These are phyloP conservation scores for Endoconidiophora polonica DNA, from an alignment of 2,329 filamentous ascomycete genomes.

Conservation along the genomic window DNA sequence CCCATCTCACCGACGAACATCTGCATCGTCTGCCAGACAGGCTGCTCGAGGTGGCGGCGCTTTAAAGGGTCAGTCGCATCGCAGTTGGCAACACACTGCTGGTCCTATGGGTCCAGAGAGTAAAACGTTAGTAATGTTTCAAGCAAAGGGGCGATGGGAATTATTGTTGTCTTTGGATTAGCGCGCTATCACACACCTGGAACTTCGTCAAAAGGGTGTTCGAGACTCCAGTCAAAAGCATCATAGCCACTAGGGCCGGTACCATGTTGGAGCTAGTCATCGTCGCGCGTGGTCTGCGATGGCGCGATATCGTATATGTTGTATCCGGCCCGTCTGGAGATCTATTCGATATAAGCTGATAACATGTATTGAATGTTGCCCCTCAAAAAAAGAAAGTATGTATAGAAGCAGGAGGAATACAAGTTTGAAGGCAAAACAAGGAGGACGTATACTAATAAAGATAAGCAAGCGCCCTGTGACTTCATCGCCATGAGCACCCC, in stretches of 20 bases:
- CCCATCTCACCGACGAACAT: constrained; percentile 98
- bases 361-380: too few relatives aligned
- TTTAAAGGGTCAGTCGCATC: constrained; percentile 48
- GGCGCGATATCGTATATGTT: background rate
- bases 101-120: constrained; percentile 44
- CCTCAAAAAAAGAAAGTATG: too few relatives aligned
- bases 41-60: constrained; percentile 71
- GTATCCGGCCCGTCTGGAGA: too few relatives aligned
- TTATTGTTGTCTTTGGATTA: background rate
- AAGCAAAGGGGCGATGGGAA: background rate
- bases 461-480: too few relatives aligned
- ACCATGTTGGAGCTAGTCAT: constrained; percentile 62
- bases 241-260: constrained; percentile 82
- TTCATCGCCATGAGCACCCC: too few relatives aligned
- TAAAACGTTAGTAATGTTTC: background rate
- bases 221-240: constrained; percentile 89
- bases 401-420: background rate
- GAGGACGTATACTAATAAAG: too few relatives aligned
- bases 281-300: constrained; percentile 12
- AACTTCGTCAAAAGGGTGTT: constrained; percentile 96
- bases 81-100: constrained; percentile 91
- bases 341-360: too few relatives aligned
- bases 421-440: too few relatives aligned
- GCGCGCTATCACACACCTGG: constrained; percentile 41
- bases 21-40: constrained; percentile 87